phyloP scores from a whole-genome alignment of 2,329 filamentous ascomycete species.

The Lanzia echinophila region DNA sequence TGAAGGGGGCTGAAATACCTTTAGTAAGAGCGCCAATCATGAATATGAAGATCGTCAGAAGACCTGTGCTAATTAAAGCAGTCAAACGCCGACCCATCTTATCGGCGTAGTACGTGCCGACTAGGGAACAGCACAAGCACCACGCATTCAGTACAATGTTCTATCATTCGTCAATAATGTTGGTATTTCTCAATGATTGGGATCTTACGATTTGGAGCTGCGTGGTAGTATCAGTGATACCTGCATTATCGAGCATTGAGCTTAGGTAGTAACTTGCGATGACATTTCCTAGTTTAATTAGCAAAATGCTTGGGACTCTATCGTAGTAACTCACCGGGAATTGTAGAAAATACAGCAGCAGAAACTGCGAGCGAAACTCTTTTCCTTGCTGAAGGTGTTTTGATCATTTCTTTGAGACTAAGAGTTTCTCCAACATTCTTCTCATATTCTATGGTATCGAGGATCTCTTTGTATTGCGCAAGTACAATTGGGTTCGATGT shows the following conservation, averaged over 20 bases:
- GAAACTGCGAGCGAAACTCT: conserved; percentile 42
- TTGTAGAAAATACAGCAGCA: conserved; percentile 44
- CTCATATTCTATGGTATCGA: conserved; percentile 38
- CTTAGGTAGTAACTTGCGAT: conserved; percentile 35
- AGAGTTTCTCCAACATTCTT: conserved; percentile 35
- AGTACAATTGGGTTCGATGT: conserved; percentile 39
- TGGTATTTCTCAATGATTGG: conserved; percentile 12
- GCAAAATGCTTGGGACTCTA: neutral
- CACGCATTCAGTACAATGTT: conserved; percentile 47
- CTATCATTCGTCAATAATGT: conserved; percentile 17
- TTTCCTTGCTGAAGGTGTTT: conserved; percentile 45
- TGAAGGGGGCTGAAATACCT: conserved; percentile 25
- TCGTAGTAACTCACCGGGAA: conserved; percentile 23
- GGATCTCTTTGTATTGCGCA: conserved; percentile 37
- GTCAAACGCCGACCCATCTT: conserved; percentile 40
- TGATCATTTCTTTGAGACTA: conserved; percentile 34
- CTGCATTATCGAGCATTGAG: conserved; percentile 30
- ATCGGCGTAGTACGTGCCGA: conserved; percentile 38
- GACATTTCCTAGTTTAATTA: conserved; percentile 36
- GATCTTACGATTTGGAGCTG: conserved; percentile 24
- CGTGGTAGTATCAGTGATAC: conserved; percentile 30
- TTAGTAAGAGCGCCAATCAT: conserved; percentile 49
- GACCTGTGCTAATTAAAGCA: conserved; percentile 34
- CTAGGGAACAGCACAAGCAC: conserved; percentile 38
- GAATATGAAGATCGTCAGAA: conserved; percentile 41